phyloP scores from a whole-genome alignment of 1,139 yeast genomes.

The Saccharomyces hybrid region DNA sequence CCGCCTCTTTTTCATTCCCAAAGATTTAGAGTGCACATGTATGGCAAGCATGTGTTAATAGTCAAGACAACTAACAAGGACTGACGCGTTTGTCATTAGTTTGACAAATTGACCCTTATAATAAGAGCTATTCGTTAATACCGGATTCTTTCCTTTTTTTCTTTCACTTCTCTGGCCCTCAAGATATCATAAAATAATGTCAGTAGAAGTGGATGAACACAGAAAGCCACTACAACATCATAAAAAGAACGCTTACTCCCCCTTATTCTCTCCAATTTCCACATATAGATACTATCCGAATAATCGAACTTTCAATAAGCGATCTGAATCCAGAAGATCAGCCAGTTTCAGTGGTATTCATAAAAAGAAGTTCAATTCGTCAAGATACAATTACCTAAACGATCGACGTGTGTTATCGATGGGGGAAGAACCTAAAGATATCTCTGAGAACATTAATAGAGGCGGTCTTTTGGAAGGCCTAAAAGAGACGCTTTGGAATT shows the following conservation, averaged over 20 bases:
- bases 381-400: not conserved
- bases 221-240: slow-evolving; percentile 11
- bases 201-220: slow-evolving; percentile 10
- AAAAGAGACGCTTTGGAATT: not conserved
- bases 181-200: not conserved
- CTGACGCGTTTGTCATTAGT: not conserved
- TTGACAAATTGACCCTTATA: not conserved
- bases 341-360: not conserved
- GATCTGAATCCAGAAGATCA: not conserved
- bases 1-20: not conserved
- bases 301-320: not conserved
- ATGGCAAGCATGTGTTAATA: not conserved
- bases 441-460: not conserved
- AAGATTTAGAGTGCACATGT: not conserved
- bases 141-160: not conserved
- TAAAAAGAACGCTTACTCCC: slow-evolving; percentile 7
- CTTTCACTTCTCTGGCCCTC: not conserved
- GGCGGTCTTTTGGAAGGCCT: not conserved
- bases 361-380: not conserved
- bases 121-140: not conserved
- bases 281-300: slow-evolving; percentile 7
- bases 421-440: not conserved
- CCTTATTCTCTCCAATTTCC: slow-evolving; percentile 9
- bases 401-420: not conserved
- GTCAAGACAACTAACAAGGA: not conserved